Evolutionary conservation across 2,329 filamentous ascomycete genomes (phyloP).

Genomic region (Neonectria magnoliae): DNA sequence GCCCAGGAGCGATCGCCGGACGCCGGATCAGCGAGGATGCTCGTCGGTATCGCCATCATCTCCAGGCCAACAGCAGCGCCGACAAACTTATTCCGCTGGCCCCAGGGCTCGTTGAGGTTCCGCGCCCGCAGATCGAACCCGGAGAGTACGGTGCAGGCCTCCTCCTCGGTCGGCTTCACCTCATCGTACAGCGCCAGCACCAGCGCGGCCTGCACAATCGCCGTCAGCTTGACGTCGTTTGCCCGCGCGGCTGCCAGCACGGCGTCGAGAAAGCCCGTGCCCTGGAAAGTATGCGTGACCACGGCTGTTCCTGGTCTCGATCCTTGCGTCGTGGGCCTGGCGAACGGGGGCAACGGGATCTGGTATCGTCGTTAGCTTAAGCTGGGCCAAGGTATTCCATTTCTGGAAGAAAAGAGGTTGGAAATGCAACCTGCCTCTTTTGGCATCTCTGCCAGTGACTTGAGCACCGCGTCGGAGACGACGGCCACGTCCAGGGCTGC

Average conservation of each 20-base stretch:
- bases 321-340: background rate
- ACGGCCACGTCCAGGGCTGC: slow-evolving; percentile 11
- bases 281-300: background rate
- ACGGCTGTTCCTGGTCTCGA: slow-evolving; percentile 1
- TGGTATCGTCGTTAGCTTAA: background rate
- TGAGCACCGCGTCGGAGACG: slow-evolving; percentile 5
- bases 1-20: slow-evolving; percentile 8
- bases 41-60: slow-evolving; percentile 15
- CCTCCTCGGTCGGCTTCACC: background rate
- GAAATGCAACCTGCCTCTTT: slow-evolving; percentile 10
- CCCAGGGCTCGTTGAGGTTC: slow-evolving; percentile 10
- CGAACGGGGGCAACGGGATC: slow-evolving; percentile 6
- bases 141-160: slow-evolving; percentile 11
- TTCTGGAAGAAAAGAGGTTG: background rate
- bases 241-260: background rate
- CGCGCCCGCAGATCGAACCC: slow-evolving; percentile 14
- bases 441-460: slow-evolving; percentile 7
- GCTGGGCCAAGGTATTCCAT: too few relatives aligned
- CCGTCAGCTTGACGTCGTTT: slow-evolving; percentile 12
- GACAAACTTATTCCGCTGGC: slow-evolving; percentile 15
- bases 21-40: background rate
- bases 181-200: slow-evolving; percentile 5
- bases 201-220: slow-evolving; percentile 7
- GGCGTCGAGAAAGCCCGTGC: background rate
- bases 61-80: slow-evolving; percentile 16